Percentiles rank a stretch among this genome's conserved stretches.
Conservation (phyloP, 192 early-diverging fungal genomes). For the Coemansia sp. region DNA sequence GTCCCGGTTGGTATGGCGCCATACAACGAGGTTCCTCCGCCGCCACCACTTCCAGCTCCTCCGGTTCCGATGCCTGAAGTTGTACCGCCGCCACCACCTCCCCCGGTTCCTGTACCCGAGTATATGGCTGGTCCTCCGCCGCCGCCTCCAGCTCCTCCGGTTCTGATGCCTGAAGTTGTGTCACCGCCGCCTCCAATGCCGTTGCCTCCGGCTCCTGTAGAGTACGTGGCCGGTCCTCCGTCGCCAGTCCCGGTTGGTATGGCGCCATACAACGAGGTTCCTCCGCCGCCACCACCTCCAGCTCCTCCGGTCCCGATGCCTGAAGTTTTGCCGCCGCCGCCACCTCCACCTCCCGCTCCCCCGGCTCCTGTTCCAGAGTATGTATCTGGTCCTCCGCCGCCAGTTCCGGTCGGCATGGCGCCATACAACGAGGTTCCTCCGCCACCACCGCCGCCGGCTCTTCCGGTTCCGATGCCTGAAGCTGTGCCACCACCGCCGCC, state of each 20-base stretch:
- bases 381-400: slow-evolving; percentile 13
- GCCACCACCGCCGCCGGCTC: slow-evolving; percentile 20
- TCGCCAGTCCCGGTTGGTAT: slow-evolving; percentile 10
- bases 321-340: slow-evolving; percentile 9
- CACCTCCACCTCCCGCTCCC: slow-evolving; percentile 7
- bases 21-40: slow-evolving; percentile 14
- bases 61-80: slow-evolving; percentile 14
- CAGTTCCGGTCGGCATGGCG: slow-evolving; percentile 9
- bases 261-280: slow-evolving; percentile 9
- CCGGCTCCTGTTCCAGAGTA: slow-evolving; percentile 3
- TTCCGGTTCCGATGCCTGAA: slow-evolving; percentile 12
- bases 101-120: not conserved
- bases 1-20: slow-evolving; percentile 10
- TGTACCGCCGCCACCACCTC: not conserved
- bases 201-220: not conserved
- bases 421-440: slow-evolving; percentile 15
- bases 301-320: slow-evolving; percentile 15
- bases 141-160: slow-evolving; percentile 21
- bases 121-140: slow-evolving; percentile 19
- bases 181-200: not conserved
- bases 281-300: slow-evolving; percentile 19
- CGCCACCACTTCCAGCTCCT: slow-evolving; percentile 19
- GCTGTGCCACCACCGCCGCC: slow-evolving; percentile 7
- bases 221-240: too few species aligned
- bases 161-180: not conserved